These are phyloP conservation scores for Penicillium vulpinum DNA, from an alignment of 2,329 filamentous ascomycete species.

Conservation along the genomic window DNA sequence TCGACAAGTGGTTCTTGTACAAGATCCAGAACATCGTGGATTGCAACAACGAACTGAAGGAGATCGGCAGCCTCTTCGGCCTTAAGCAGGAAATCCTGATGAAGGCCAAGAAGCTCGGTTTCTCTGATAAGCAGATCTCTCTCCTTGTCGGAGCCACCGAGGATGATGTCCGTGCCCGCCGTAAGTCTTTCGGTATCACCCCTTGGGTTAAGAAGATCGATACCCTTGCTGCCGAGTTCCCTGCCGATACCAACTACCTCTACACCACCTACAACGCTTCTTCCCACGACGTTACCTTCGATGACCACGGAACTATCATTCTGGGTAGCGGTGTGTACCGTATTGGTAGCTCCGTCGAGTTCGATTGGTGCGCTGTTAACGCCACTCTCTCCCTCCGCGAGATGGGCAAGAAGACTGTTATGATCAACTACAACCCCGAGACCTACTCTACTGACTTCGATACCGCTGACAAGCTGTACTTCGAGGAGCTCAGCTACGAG, in stretches of 20 bases:
- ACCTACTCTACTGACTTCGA: constrained; percentile 85
- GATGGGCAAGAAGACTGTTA: constrained; percentile 94
- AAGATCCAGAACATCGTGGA: constrained; percentile 98
- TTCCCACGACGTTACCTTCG: constrained; percentile 88
- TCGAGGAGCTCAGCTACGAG: constrained; percentile 95
- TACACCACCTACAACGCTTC: constrained; percentile 98
- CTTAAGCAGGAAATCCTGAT: constrained; percentile 85
- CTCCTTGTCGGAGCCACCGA: constrained; percentile 81
- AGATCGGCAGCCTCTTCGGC: constrained; percentile 76
- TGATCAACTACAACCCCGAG: constrained; percentile 93
- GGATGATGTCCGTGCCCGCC: constrained; percentile 81
- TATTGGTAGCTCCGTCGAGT: constrained; percentile 96
- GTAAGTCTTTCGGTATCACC: constrained; percentile 82
- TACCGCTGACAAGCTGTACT: constrained; percentile 86
- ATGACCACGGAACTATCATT: constrained; percentile 86
- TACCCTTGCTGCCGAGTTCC: constrained; percentile 94
- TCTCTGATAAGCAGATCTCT: constrained; percentile 95
- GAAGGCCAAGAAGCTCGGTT: constrained; percentile 95
- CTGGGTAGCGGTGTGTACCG: constrained; percentile 95
- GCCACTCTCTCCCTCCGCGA: constrained; percentile 77
- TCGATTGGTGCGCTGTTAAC: constrained; percentile 97
- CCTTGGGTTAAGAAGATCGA: constrained; percentile 99
- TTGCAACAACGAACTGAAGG: constrained; percentile 81
- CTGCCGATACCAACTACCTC: constrained; percentile 89
- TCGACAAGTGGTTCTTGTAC: constrained; percentile 99